phyloP scores from a whole-genome alignment of 1,284 basidiomycete species.

The Boletus semigastroideus region DNA sequence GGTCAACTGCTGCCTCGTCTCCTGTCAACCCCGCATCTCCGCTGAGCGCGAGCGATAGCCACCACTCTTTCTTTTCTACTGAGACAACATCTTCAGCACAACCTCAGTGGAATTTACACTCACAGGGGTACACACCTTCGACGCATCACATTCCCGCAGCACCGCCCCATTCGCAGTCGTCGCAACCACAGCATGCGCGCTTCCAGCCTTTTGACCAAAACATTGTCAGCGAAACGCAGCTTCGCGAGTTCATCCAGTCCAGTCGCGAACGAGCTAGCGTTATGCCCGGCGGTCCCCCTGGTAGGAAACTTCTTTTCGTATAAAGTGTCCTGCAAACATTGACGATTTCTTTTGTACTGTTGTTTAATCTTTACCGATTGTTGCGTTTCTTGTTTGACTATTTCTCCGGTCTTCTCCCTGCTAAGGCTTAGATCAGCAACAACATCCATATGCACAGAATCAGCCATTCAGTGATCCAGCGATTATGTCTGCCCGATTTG shows the following conservation, averaged over 20 bases:
- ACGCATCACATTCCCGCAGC: constrained; percentile 45
- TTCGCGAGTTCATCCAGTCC: constrained; percentile 69
- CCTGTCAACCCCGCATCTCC: constrained; percentile 60
- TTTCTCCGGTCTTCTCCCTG: constrained; percentile 17
- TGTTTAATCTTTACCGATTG: constrained; percentile 13
- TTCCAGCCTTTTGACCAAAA: constrained; percentile 59
- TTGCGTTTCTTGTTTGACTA: constrained; percentile 7
- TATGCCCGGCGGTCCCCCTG: constrained; percentile 39
- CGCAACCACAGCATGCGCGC: constrained; percentile 39
- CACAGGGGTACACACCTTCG: constrained; percentile 42
- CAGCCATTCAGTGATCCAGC: constrained; percentile 73
- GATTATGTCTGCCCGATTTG: constrained; percentile 76
- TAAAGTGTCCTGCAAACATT: constrained; percentile 36
- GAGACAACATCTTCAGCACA: constrained; percentile 39
- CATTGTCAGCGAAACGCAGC: constrained; percentile 64
- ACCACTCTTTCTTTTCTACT: constrained; percentile 47
- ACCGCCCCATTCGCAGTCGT: constrained; percentile 28
- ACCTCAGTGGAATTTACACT: constrained; percentile 48
- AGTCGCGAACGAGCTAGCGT: constrained; percentile 55
- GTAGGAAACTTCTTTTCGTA: constrained; percentile 50
- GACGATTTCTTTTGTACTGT: constrained; percentile 33
- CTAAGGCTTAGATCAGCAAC: constrained; percentile 35
- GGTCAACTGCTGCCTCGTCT: constrained; percentile 56
- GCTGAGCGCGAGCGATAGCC: constrained; percentile 50
- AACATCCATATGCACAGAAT: constrained; percentile 38